Conservation (phyloP, 2,329 filamentous ascomycete species). For the Beauveria bassiana region DNA sequence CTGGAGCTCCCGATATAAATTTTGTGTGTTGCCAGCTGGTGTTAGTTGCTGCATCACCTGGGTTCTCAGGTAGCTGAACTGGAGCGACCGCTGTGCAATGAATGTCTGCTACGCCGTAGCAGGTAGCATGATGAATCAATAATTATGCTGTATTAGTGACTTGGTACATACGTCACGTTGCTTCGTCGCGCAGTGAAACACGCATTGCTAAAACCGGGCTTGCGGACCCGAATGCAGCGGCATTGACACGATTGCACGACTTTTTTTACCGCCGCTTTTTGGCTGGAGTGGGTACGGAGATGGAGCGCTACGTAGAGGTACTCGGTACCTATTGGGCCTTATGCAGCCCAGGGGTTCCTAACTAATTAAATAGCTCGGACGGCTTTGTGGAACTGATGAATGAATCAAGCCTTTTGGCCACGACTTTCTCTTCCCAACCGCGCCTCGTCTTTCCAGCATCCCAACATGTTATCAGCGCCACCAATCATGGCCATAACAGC, state of each 20-base stretch:
- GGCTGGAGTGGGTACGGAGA: not conserved
- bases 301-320: too few relatives aligned
- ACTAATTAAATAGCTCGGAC: not conserved
- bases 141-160: too few relatives aligned
- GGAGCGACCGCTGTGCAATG: not conserved
- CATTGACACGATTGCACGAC: not conserved
- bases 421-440: not conserved
- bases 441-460: not conserved
- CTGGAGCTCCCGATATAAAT: not conserved
- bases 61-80: not conserved
- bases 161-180: not conserved
- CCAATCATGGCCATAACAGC: not conserved
- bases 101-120: not conserved
- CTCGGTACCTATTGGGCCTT: too few relatives aligned
- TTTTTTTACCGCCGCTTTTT: not conserved
- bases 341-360: not conserved
- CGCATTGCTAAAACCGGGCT: not conserved
- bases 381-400: not conserved
- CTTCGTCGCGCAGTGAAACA: not conserved
- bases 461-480: not conserved
- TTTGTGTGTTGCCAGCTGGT: not conserved
- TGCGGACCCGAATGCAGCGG: conserved; percentile 1
- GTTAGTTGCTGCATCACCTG: not conserved
- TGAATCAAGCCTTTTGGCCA: not conserved
- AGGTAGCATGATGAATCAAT: not conserved